These are phyloP conservation scores for Vigna angularis DNA, from an alignment of 306 rosid species.

Conservation along the genomic window DNA sequence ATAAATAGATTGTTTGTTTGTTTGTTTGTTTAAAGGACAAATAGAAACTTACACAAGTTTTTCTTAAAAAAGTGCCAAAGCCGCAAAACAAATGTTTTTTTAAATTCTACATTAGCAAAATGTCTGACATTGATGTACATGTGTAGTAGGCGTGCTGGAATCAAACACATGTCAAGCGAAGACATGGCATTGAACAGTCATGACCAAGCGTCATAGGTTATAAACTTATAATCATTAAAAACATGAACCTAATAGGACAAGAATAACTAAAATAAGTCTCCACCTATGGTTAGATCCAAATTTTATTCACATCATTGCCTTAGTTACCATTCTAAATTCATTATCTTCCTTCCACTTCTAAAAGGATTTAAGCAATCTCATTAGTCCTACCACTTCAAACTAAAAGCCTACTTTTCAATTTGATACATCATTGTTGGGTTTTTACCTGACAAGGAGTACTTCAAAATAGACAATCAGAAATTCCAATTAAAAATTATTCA, in stretches of 20 bases:
- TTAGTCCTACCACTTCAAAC: background rate
- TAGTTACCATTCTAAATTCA: constrained; percentile 9
- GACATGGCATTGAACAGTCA: too few species aligned
- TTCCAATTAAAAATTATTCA: background rate
- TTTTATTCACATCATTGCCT: constrained; percentile 1
- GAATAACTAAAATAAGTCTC: constrained; percentile 15
- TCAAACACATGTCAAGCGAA: too few species aligned
- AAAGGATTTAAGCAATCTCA: background rate
- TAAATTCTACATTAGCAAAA: too few species aligned
- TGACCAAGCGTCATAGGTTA: background rate
- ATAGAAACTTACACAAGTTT: too few species aligned
- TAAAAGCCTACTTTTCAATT: background rate
- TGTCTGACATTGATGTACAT: too few species aligned
- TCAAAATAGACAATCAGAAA: background rate
- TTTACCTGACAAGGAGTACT: background rate
- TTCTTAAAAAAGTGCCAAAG: too few species aligned
- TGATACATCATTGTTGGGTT: background rate
- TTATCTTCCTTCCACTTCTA: constrained; percentile 9
- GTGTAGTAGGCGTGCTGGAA: too few species aligned
- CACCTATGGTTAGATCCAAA: constrained; percentile 3
- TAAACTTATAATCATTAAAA: background rate
- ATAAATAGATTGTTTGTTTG: too few species aligned
- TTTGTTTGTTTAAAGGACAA: too few species aligned
- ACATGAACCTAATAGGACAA: background rate
- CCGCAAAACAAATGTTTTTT: too few species aligned